A percentile compares a stretch with the other conserved stretches of the same genome.
Evolutionary conservation across 345 rosid species (phyloP).

Genomic region (Citrus australasica): DNA sequence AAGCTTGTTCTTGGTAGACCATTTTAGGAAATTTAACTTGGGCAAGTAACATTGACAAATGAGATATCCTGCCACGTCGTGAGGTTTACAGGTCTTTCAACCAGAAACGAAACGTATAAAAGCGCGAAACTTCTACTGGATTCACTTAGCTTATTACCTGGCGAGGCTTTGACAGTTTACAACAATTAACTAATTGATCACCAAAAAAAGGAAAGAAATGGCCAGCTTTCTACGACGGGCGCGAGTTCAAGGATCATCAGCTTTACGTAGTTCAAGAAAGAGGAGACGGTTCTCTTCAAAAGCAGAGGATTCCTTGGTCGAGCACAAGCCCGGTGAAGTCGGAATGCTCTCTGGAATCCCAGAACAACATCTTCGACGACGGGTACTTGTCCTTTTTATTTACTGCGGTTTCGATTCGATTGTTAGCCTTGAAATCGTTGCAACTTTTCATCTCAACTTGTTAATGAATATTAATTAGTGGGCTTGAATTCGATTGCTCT

Average conservation of each 20-base stretch:
- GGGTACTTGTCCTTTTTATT: slow-evolving; percentile 12
- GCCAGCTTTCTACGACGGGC: slow-evolving; percentile 12
- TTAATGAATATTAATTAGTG: no score
- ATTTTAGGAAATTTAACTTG: neutral
- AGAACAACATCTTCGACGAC: slow-evolving; percentile 28
- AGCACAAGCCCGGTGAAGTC: slow-evolving; percentile 37
- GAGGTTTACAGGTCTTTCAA: neutral
- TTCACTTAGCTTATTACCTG: neutral
- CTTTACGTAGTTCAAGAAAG: neutral
- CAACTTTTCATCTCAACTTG: neutral
- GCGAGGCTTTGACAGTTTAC: no score
- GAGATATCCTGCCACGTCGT: neutral
- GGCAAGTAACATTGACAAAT: neutral
- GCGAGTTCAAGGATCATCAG: slow-evolving; percentile 1
- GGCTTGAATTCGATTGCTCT: no score
- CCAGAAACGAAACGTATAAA: neutral
- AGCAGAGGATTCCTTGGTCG: slow-evolving; percentile 30
- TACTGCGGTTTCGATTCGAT: no score
- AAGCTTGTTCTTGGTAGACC: no score
- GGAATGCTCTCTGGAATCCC: slow-evolving; percentile 39
- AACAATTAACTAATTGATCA: no score
- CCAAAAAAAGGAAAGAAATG: slow-evolving; percentile 11
- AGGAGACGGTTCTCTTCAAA: slow-evolving; percentile 15
- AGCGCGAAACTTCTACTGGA: slow-evolving; percentile 1
- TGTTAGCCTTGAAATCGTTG: neutral